Evolutionary conservation across 2,329 filamentous ascomycete species (phyloP).

Genomic region (Aspergillus sp.): DNA sequence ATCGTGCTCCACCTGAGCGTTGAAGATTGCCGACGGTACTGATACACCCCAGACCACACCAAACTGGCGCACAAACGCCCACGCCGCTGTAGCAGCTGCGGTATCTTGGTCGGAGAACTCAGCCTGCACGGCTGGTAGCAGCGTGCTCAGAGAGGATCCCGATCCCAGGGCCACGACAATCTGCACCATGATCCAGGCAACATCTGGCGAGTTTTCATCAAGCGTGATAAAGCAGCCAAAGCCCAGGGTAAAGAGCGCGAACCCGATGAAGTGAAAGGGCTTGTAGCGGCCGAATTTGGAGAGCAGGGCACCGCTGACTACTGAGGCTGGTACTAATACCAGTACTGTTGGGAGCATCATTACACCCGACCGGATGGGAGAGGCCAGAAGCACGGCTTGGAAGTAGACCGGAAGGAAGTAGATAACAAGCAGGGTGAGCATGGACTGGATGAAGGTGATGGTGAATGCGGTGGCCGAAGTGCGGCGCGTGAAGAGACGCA

Average conservation of each 20-base stretch:
- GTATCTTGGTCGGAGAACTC: conserved; percentile 29
- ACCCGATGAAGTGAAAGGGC: conserved; percentile 30
- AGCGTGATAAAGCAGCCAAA: conserved; percentile 32
- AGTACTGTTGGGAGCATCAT: conserved; percentile 30
- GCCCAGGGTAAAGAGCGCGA: conserved; percentile 26
- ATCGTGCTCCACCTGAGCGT: conserved; percentile 20
- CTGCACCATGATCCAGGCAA: conserved; percentile 32
- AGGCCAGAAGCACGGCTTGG: conserved; percentile 40
- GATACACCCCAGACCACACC: conserved; percentile 35
- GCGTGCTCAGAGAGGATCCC: conserved; percentile 27
- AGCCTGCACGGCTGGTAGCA: conserved; percentile 34
- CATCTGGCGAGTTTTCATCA: conserved; percentile 21
- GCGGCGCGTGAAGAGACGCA: conserved; percentile 47
- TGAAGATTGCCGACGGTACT: conserved; percentile 36
- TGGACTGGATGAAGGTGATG: conserved; percentile 16
- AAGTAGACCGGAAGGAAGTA: conserved; percentile 50
- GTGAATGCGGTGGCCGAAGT: conserved; percentile 24
- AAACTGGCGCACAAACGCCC: conserved; percentile 34
- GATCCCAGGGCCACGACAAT: conserved; percentile 25
- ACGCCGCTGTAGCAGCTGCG: conserved; percentile 29
- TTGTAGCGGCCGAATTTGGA: conserved; percentile 35
- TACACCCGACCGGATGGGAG: conserved; percentile 35
- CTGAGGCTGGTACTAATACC: conserved; percentile 25
- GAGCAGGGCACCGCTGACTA: conserved; percentile 33
- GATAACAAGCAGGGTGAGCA: conserved; percentile 11